These are phyloP conservation scores for Actinidia polygama DNA, from an alignment of 179 eudicot species.

Conservation along the genomic window DNA sequence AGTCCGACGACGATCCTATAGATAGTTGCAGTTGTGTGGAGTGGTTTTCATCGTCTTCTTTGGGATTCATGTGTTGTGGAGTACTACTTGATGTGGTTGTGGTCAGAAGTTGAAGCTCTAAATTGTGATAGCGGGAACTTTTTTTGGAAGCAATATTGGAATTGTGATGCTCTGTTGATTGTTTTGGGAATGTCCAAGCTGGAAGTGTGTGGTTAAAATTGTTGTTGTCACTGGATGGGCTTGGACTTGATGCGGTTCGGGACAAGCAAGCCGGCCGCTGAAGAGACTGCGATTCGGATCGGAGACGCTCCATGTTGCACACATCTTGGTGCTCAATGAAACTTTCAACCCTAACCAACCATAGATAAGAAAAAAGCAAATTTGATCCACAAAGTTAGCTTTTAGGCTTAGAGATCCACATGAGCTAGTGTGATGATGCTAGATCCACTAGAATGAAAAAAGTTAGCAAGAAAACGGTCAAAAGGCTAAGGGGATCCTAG, in stretches of 20 bases:
- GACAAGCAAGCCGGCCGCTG: conserved; percentile 26
- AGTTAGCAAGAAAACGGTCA: neutral
- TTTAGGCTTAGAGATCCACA: neutral
- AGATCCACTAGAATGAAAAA: neutral
- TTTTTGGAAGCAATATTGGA: neutral
- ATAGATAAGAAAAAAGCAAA: neutral
- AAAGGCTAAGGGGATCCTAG: neutral
- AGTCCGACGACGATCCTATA: conserved; percentile 63
- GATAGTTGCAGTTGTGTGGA: conserved; percentile 76
- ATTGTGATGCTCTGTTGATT: neutral
- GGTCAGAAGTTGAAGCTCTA: conserved; percentile 66
- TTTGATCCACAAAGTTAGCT: neutral
- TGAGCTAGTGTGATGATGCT: neutral
- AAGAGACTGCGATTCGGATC: conserved; percentile 14
- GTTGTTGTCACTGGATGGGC: conserved; percentile 25
- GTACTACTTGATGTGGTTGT: neutral
- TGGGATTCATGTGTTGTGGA: neutral
- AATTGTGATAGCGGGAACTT: conserved; percentile 23
- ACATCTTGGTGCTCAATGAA: conserved; percentile 36
- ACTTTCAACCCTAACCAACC: conserved; percentile 29
- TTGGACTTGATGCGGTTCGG: conserved; percentile 23
- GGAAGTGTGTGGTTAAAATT: neutral
- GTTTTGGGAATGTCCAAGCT: conserved; percentile 14
- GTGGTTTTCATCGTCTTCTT: conserved; percentile 16
- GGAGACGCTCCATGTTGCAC: conserved; percentile 29